Conservation (phyloP, 208 protist genomes). For the Crithidia thermophila region DNA sequence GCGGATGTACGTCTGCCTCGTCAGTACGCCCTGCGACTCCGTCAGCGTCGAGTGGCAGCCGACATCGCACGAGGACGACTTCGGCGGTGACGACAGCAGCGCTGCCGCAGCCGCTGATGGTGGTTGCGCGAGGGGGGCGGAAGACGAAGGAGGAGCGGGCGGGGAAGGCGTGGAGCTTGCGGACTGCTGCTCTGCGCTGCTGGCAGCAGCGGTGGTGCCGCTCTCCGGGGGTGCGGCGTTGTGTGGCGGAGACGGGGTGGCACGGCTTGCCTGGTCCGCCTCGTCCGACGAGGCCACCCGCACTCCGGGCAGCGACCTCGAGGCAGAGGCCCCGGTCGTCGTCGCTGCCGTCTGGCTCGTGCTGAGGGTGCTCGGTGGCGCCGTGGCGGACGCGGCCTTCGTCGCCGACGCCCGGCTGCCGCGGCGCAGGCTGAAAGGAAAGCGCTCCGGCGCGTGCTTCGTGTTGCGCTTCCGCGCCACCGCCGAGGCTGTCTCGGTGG, state of each 20-base stretch:
- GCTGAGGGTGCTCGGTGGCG: not conserved
- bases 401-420: not conserved
- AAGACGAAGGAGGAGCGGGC: not conserved
- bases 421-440: not conserved
- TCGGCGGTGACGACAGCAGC: not conserved
- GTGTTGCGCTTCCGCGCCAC: slow-evolving; percentile 15
- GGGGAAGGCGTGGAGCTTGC: not conserved
- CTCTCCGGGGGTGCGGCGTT: too few species aligned
- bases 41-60: slow-evolving; percentile 15
- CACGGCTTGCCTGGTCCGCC: not conserved
- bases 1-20: slow-evolving; percentile 7
- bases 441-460: not conserved
- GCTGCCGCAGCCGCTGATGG: too few species aligned
- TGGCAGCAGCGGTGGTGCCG: too few species aligned
- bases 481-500: not conserved
- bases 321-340: too few species aligned
- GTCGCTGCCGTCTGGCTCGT: not conserved
- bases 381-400: not conserved
- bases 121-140: too few species aligned
- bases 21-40: slow-evolving; percentile 20
- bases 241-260: not conserved
- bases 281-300: too few species aligned
- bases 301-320: too few species aligned
- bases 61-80: not conserved
- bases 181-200: too few species aligned